Evolutionary conservation across 2,329 filamentous ascomycete species (phyloP), one percentile per base, ranked within the genome.

Genomic region (Zymoseptoria pseudotritici): DNA sequence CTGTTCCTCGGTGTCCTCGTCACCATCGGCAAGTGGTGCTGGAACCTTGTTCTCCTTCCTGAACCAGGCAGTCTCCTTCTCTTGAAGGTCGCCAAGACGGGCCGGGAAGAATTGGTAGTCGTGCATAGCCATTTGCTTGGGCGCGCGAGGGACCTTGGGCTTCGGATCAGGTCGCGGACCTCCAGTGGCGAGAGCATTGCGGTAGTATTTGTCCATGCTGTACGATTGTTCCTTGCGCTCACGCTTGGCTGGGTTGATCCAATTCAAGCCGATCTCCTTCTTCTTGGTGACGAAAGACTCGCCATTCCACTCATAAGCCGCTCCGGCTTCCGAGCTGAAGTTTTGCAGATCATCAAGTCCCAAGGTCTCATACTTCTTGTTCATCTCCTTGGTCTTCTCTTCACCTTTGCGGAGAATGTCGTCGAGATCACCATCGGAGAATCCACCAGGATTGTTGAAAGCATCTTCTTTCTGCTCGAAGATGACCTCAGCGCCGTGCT

Each of bases 121-220:
- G 70, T 97, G 92, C 50, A 96, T 89, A 3, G 86, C 80, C 56
- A 96, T 85, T 73, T 99, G 94, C 76, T 95, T 96, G 0, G 94
- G 94, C 9, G 94, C 91, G 58, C 92, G 86, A n/a, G 94, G 95
- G 20, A 94, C 90, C 76, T 96, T 96, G 8, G 93, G 92, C 75
- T 97, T 97, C 24, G 89, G 83, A 63, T 97, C 91, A 49, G 90
- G 86, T 22, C 86, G 87, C 53, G 86, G 83, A 42, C 87, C 85
- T 74, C 91, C 86, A 57, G 90, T 94, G 68, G 89, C 89, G 71
- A 99, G 83, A 9, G 91, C 90, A 69, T 95, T 87, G 66, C 93
- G 88, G 77, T 97, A 99, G 78, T 99, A 99, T 75, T 97, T 96
- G 74, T 99, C 95, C 79, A 99, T 96, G 0, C 93, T 97, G 74